These are phyloP conservation scores for Oldenlandia corymbosa DNA, from an alignment of 257 asterid species.

Conservation along the genomic window DNA sequence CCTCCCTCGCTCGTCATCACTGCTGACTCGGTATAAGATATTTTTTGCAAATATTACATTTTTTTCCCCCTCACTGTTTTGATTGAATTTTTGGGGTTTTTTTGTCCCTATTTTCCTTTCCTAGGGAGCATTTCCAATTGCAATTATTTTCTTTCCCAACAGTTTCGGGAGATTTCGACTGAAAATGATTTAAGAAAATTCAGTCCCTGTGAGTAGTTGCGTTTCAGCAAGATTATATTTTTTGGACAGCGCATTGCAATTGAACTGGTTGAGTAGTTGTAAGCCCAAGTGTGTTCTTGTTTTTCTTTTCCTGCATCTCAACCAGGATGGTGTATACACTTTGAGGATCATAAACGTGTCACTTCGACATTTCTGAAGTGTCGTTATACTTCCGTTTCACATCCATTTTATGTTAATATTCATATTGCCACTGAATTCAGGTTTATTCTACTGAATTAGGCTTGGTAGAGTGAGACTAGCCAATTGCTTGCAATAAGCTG, in stretches of 20 bases:
- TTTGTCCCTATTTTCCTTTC: no score
- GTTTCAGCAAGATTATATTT: no score
- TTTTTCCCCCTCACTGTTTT: not conserved
- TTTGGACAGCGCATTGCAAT: no score
- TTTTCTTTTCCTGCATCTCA: not conserved
- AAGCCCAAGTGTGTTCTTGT: not conserved
- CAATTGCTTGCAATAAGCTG: not conserved
- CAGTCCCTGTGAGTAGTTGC: no score
- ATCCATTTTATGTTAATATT: no score
- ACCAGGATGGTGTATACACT: not conserved
- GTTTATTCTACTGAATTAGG: not conserved
- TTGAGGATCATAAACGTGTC: not conserved
- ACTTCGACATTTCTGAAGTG: no score
- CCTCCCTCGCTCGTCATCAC: slow-evolving; percentile 81
- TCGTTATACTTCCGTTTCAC: no score
- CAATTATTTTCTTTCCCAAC: no score
- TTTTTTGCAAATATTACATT: not conserved
- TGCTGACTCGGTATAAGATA: slow-evolving; percentile 59
- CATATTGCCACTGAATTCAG: not conserved
- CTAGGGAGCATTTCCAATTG: no score
- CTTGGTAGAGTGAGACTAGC: not conserved
- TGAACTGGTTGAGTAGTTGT: not conserved
- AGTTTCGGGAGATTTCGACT: no score
- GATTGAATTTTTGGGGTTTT: not conserved
- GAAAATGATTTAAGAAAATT: no score